Percentiles rank a stretch among this genome's conserved stretches.
phyloP scores from a whole-genome alignment of 257 asterid species.

The Solanum sejunctum region DNA sequence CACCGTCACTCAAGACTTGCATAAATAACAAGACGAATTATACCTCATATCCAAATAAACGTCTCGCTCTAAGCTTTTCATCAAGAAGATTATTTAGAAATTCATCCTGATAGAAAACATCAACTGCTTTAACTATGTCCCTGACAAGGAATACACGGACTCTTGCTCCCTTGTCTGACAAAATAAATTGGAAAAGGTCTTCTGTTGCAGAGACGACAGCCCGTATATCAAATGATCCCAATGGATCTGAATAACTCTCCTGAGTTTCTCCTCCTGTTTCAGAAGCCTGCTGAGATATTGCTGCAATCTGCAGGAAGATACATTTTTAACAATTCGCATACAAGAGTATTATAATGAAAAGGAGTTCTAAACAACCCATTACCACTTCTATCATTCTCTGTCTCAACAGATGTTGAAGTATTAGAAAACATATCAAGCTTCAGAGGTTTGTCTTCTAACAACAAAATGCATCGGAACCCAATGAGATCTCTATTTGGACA shows the following conservation, averaged over 20 bases:
- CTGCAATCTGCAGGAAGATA: conserved; percentile 48
- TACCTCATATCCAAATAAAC: conserved; percentile 37
- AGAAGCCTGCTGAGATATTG: conserved; percentile 70
- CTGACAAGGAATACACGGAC: conserved; percentile 72
- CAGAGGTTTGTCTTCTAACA: background rate
- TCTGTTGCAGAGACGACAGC: conserved; percentile 89
- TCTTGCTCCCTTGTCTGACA: conserved; percentile 73
- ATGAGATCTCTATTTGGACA: background rate
- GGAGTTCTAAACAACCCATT: background rate
- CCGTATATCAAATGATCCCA: conserved; percentile 59
- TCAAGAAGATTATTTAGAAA: conserved; percentile 22
- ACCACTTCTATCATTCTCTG: background rate
- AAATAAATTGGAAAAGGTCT: conserved; percentile 71
- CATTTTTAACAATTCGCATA: background rate
- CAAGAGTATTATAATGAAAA: background rate
- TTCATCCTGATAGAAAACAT: conserved; percentile 54
- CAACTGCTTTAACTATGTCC: conserved; percentile 63
- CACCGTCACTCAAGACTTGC: background rate
- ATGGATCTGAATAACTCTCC: conserved; percentile 23
- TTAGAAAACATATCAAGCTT: background rate
- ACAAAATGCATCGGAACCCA: background rate
- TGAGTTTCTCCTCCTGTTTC: conserved; percentile 25
- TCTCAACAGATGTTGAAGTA: background rate
- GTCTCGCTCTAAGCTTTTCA: conserved; percentile 18
- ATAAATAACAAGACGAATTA: conserved; percentile 5